Percentiles rank a stretch among this genome's conserved stretches.
Evolutionary conservation across 345 rosid species (phyloP).

Genomic region (Citrus trifoliata): DNA sequence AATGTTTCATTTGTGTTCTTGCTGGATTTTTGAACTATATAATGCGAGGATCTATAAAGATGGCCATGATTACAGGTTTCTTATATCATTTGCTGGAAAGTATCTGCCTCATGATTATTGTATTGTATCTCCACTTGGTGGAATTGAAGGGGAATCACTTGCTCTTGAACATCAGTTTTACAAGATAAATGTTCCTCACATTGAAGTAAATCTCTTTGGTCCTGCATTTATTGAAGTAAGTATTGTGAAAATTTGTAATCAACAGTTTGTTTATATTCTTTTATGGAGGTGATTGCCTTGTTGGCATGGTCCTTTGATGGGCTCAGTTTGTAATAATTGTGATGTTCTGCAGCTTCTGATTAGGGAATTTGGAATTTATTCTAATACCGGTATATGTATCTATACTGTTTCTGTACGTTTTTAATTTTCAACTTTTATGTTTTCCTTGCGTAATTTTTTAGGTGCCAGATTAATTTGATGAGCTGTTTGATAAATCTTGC

Average conservation of each 20-base stretch:
- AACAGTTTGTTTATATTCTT: neutral
- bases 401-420: neutral
- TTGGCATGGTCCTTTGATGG: neutral
- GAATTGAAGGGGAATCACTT: conserved; percentile 31
- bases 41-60: conserved; percentile 3
- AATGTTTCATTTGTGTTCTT: conserved; percentile 1
- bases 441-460: too few species aligned
- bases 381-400: neutral
- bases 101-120: conserved; percentile 63
- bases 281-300: neutral
- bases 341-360: neutral
- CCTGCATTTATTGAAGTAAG: conserved; percentile 95
- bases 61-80: conserved; percentile 61
- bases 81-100: conserved; percentile 85
- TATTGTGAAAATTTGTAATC: neutral
- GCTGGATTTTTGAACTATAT: neutral
- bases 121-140: conserved; percentile 41
- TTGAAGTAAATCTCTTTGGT: conserved; percentile 66
- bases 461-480: neutral
- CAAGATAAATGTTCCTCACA: conserved; percentile 51
- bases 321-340: neutral
- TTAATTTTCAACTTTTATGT: too few species aligned
- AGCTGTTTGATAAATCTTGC: neutral
- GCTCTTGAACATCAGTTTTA: conserved; percentile 52
- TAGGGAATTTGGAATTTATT: neutral